Evolutionary conservation across 2,329 filamentous ascomycete species (phyloP), one percentile per base, ranked within the genome.

Genomic region (Neofusicoccum parvum): DNA sequence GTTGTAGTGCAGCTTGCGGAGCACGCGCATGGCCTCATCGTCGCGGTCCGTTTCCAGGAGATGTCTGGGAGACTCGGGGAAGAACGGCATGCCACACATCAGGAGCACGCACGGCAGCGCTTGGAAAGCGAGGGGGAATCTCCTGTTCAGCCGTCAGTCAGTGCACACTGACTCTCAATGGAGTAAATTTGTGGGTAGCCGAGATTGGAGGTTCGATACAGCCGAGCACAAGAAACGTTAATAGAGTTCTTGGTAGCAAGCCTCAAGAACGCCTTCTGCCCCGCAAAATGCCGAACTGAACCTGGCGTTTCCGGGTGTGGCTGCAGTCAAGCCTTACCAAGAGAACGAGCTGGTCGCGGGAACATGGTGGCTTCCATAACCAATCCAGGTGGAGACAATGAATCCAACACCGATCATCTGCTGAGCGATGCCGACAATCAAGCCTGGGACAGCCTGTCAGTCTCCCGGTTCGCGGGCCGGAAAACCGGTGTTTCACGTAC

Each of bases 401-500:
- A 87, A 87, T 12, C 85, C 85, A 4, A 87, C 74, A 1, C 85
- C 85, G 5, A 84, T 81, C 81, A 85, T 84, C 67, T 87, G 85
- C 67, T 86, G 86, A 0, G 83, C 81, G 9, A 87, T 76, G 14
- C 85, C 85, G 6, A 85, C 85, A 3, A 87, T 81, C 32, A 86
- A 78, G 66, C 77, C 76, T 73, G 41, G 14, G 11, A 32, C 27
- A 14, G 23, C 20, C 23, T 46, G n/a, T 67, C 20, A 66, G 46
- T 20, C 9, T 17, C 5, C 37, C 14, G 4, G 36, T 41, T 23
- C 15, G 9, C 51, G 15, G 4, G 12, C 27, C 27, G 27, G 27
- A 32, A 32, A 32, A 32, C 27, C 27, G 27, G 27, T 32, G 27
- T 43, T 23, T n/a, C 41, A 56, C 39, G 14, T 14, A 32, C 54